Evolutionary conservation across 2,329 filamentous ascomycete genomes (phyloP), one percentile per base, ranked within the genome.

Genomic region (Camillea tinctor): DNA sequence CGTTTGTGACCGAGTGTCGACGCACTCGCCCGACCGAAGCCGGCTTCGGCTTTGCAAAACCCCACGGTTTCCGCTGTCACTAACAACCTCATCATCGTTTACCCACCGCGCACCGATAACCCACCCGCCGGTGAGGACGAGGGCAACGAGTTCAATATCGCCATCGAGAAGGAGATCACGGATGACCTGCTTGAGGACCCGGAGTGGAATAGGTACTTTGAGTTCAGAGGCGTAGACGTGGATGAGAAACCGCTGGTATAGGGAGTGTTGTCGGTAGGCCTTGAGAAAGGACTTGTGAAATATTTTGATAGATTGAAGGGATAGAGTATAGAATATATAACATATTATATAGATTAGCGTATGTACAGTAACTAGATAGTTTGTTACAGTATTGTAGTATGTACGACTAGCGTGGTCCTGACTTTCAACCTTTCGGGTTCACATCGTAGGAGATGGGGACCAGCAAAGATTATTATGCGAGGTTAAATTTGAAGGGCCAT

Each of bases 31-130:
- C 63, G 20, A 58, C 36, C 40, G 62, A 60, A 1, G 56, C 58
- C 49, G 63, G 67, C 55, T 68, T 68, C 40, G 66, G 66, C 20
- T 67, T 67, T 23, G 64, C 56, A 26, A 49, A 50, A 22, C 65
- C 65, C 1, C 58, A 54, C 22, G 61, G 55, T 22, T 65, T 62
- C 36, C 59, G 59, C 54, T 50, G 44, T 62, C 7, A 62, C 62
- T n/a, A 56, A 59, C 50, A 63, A 63, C 5, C 26, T 64, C 2
- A 55, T 60, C 11, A 53, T 64, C 22, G 51, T 68, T 21, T 67
- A 66, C 23, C 63, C 66, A 17, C 57, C 64, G 8, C 52, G 58
- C 3, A 15, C 49, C 3, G 56, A 50, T 15, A 53, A 22, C 1
- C 59, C 59, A 26, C 58, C 60, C 6, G 56, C 53, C 17, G 50